These are phyloP conservation scores for Claviceps capensis DNA, from an alignment of 2,329 filamentous ascomycete genomes.

Conservation along the genomic window DNA sequence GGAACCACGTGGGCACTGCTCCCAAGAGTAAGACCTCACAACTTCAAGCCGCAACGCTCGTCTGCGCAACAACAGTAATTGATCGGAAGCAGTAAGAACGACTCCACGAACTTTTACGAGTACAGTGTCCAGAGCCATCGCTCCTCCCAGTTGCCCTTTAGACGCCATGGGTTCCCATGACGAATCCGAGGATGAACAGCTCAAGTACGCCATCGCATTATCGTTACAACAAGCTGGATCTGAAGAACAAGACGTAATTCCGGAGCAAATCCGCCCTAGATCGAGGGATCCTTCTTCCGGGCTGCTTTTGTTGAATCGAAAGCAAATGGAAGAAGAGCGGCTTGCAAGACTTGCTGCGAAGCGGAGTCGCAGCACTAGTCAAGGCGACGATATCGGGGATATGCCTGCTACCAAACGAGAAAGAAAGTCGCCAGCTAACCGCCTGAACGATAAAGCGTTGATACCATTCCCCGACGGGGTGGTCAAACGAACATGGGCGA, in stretches of 20 bases:
- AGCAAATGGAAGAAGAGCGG: conserved; percentile 74
- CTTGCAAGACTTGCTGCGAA: conserved; percentile 54
- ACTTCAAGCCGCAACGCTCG: neutral
- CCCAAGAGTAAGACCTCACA: neutral
- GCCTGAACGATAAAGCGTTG: neutral
- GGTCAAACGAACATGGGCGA: conserved; percentile 72
- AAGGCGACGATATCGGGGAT: conserved; percentile 16
- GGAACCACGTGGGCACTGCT: neutral
- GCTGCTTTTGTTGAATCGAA: conserved; percentile 52
- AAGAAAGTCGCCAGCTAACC: conserved; percentile 6
- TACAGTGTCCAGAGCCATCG: neutral
- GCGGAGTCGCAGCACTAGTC: conserved; percentile 18
- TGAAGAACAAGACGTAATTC: neutral
- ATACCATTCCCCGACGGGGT: conserved; percentile 42
- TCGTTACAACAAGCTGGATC: conserved; percentile 28
- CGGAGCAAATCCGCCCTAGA: neutral
- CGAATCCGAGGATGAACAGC: conserved; percentile 42
- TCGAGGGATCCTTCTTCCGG: conserved; percentile 14
- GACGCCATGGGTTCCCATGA: conserved; percentile 13
- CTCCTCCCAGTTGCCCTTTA: neutral
- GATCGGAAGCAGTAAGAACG: neutral
- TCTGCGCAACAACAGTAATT: neutral
- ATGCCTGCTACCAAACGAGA: conserved; percentile 15
- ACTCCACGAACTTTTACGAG: neutral
- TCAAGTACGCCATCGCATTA: conserved; percentile 46